These are phyloP conservation scores for Cryptococcus depauperatus DNA, from an alignment of 1,284 basidiomycete genomes.

Conservation along the genomic window DNA sequence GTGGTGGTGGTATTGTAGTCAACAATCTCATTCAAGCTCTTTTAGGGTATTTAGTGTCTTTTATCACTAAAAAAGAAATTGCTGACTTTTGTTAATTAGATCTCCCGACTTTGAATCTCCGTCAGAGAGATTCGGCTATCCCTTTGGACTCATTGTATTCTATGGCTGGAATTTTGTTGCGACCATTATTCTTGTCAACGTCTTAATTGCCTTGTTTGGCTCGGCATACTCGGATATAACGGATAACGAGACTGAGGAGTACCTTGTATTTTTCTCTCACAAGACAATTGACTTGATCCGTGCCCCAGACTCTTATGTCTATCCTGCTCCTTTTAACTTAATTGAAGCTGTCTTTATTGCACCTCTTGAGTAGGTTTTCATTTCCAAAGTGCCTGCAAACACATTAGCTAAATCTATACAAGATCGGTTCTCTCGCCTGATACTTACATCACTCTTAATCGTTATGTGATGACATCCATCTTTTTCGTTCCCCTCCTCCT, in stretches of 20 bases:
- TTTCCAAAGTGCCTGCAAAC: slow-evolving; percentile 36
- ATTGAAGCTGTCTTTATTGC: slow-evolving; percentile 71
- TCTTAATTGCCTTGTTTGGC: slow-evolving; percentile 89
- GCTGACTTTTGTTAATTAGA: slow-evolving; percentile 44
- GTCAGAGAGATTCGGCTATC: slow-evolving; percentile 46
- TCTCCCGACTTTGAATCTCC: slow-evolving; percentile 72
- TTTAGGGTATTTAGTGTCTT: slow-evolving; percentile 57
- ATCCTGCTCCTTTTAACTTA: slow-evolving; percentile 61
- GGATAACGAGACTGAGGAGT: slow-evolving; percentile 47
- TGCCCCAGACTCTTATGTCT: slow-evolving; percentile 60
- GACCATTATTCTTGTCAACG: slow-evolving; percentile 81
- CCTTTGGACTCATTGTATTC: slow-evolving; percentile 65
- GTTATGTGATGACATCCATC: slow-evolving; percentile 61
- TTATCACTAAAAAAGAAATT: not conserved
- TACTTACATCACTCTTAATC: slow-evolving; percentile 56
- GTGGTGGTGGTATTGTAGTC: slow-evolving; percentile 55
- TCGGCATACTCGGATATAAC: slow-evolving; percentile 76
- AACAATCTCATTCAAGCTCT: slow-evolving; percentile 73
- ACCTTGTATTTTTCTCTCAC: slow-evolving; percentile 72
- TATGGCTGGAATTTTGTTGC: slow-evolving; percentile 86
- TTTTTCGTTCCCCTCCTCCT: slow-evolving; percentile 70
- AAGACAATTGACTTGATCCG: slow-evolving; percentile 73
- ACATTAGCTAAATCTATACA: slow-evolving; percentile 2
- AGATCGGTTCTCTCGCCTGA: slow-evolving; percentile 25
- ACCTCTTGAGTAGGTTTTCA: slow-evolving; percentile 65